Percentiles rank a stretch among this genome's conserved stretches.
Conservation (phyloP, 1,139 yeast genomes). For the Saccharomyces hybrid region DNA sequence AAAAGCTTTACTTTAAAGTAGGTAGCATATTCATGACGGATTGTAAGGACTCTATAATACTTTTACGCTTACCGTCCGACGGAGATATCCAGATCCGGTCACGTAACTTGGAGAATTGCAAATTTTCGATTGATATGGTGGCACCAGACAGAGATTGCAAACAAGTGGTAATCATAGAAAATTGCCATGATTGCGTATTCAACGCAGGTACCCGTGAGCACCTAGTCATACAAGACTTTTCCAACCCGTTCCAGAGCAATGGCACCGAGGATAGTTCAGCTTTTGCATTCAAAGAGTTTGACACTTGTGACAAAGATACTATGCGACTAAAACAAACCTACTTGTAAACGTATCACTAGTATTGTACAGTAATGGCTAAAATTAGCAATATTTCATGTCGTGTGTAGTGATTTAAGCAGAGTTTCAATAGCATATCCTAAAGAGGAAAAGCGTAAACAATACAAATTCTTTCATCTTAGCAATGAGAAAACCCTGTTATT, state of each 20-base stretch:
- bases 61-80: constrained; percentile 8
- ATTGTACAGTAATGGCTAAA: neutral
- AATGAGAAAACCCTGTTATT: neutral
- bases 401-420: neutral
- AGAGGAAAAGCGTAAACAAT: constrained; percentile 8
- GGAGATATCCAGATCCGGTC: constrained; percentile 20
- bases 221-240: constrained; percentile 2
- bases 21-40: constrained; percentile 21
- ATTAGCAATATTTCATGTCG: neutral
- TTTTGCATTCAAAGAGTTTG: neutral
- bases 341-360: neutral
- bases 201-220: constrained; percentile 8
- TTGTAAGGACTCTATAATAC: constrained; percentile 10
- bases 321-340: neutral
- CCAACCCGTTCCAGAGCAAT: neutral
- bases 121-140: constrained; percentile 8
- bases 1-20: constrained; percentile 10
- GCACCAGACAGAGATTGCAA: neutral
- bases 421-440: constrained; percentile 5
- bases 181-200: constrained; percentile 15
- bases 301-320: constrained; percentile 5
- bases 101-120: constrained; percentile 16
- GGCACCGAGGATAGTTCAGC: neutral
- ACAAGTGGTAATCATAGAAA: constrained; percentile 21
- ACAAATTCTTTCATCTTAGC: neutral